Evolutionary conservation across 257 asterid genomes (phyloP).

Genomic region (Ocimum tenuiflorum): DNA sequence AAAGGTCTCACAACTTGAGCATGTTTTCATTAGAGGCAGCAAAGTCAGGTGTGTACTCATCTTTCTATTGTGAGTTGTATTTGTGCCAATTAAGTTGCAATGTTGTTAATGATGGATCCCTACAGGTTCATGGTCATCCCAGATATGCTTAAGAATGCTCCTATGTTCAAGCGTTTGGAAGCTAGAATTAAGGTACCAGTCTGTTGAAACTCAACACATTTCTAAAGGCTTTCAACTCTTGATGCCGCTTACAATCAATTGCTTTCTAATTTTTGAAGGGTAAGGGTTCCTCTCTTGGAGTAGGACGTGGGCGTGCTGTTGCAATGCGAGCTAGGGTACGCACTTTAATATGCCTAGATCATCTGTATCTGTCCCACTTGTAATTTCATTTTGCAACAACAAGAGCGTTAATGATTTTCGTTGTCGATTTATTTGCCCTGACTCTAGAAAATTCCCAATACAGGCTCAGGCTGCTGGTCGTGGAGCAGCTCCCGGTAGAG

Average conservation of each 20-base stretch:
- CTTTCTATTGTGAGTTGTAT: neutral
- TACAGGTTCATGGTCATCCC: constrained; percentile 96
- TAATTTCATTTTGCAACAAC: neutral
- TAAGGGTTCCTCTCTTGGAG: constrained; percentile 88
- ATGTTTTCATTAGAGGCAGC: constrained; percentile 95
- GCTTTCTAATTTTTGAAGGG: constrained; percentile 50
- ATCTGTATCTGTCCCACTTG: neutral
- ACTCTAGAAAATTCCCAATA: constrained; percentile 8
- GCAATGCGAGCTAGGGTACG: constrained; percentile 96
- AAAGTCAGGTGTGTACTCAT: constrained; percentile 62
- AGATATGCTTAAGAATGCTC: constrained; percentile 98
- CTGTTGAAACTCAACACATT: constrained; percentile 26
- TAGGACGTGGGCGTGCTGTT: constrained; percentile 95
- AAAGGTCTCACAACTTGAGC: constrained; percentile 85
- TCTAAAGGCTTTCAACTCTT: neutral
- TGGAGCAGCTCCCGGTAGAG: constrained; percentile 82
- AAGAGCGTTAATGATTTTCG: neutral
- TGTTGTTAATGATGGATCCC: neutral
- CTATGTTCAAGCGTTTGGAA: constrained; percentile 94
- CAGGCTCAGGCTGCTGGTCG: constrained; percentile 96
- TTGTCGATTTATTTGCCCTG: constrained; percentile 6
- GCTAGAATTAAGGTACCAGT: constrained; percentile 80
- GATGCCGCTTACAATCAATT: neutral
- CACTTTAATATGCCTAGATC: neutral
- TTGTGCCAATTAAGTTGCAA: constrained; percentile 9